Conservation (phyloP, 306 rosid genomes). For the Bauhinia variegata region DNA sequence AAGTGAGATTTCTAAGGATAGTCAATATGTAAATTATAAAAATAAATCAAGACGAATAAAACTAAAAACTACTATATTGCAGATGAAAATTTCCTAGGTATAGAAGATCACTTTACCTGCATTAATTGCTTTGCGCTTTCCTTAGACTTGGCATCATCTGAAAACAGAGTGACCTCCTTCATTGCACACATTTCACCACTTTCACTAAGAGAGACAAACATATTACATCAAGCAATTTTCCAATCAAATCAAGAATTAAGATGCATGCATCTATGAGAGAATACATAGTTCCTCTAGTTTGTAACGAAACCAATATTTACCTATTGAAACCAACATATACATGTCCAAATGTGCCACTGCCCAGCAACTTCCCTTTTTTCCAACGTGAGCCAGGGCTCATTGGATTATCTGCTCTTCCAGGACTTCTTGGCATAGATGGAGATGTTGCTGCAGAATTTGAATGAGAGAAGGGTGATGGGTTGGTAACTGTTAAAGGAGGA, state of each 20-base stretch:
- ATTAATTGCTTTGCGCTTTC: conserved; percentile 94
- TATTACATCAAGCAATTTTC: conserved; percentile 28
- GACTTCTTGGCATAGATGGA: conserved; percentile 98
- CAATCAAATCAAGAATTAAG: background rate
- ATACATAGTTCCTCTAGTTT: too few species aligned
- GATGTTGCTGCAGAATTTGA: conserved; percentile 95
- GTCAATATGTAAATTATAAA: conserved; percentile 16
- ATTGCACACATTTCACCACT: conserved; percentile 99
- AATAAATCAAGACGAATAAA: conserved; percentile 5
- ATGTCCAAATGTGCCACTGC: conserved; percentile 97
- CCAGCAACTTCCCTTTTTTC: conserved; percentile 95
- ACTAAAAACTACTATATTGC: conserved; percentile 35
- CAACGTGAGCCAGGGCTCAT: conserved; percentile 88
- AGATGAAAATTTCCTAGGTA: conserved; percentile 14
- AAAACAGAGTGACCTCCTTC: conserved; percentile 97
- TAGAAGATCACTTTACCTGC: conserved; percentile 62
- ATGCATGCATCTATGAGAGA: too few species aligned
- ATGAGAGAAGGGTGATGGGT: conserved; percentile 75
- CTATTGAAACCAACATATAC: conserved; percentile 94
- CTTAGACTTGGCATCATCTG: conserved; percentile 95
- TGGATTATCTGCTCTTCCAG: conserved; percentile 93
- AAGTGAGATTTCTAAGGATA: conserved; percentile 38
- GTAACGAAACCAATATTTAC: conserved; percentile 47
- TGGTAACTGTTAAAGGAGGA: conserved; percentile 76
- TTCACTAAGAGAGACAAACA: conserved; percentile 59